A percentile compares a stretch with the other conserved stretches of the same genome.
Conservation (phyloP, 2,329 filamentous ascomycete genomes). For the Conoideocrella luteorostrata region DNA sequence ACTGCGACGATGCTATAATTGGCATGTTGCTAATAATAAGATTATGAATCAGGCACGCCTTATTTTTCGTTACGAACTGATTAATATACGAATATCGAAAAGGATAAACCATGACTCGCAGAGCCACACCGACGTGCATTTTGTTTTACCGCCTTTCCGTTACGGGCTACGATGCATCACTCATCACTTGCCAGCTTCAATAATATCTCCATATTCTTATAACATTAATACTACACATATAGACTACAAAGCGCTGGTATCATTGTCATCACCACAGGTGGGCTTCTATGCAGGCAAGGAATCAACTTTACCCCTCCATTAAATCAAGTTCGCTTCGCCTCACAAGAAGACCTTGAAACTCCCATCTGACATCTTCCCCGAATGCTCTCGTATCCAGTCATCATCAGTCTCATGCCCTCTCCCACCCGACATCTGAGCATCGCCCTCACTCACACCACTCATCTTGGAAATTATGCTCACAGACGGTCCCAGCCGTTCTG, state of each 20-base stretch:
- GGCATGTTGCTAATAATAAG: no score
- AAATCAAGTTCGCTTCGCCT: no score
- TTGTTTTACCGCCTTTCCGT: no score
- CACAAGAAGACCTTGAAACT: slow-evolving; percentile 22
- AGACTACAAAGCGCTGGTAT: slow-evolving; percentile 9
- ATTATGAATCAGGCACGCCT: no score
- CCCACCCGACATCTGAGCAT: slow-evolving; percentile 11
- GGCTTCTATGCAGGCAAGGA: not conserved
- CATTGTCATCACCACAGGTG: not conserved
- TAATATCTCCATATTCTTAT: not conserved
- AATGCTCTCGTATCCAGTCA: slow-evolving; percentile 14
- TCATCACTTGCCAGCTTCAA: no score
- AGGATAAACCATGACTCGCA: no score
- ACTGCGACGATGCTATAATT: no score
- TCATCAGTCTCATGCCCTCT: slow-evolving; percentile 3
- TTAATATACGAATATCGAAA: no score
- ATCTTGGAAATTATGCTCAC: slow-evolving; percentile 5
- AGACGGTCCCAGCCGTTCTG: slow-evolving; percentile 7
- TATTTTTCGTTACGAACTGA: no score
- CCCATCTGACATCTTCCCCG: slow-evolving; percentile 15
- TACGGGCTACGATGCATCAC: no score
- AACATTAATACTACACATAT: not conserved
- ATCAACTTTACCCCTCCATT: not conserved
- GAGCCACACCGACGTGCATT: no score
- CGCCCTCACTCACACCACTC: slow-evolving; percentile 7